Conservation (phyloP, 2,329 filamentous ascomycete species). For the Pseudogymnoascus sp. region DNA sequence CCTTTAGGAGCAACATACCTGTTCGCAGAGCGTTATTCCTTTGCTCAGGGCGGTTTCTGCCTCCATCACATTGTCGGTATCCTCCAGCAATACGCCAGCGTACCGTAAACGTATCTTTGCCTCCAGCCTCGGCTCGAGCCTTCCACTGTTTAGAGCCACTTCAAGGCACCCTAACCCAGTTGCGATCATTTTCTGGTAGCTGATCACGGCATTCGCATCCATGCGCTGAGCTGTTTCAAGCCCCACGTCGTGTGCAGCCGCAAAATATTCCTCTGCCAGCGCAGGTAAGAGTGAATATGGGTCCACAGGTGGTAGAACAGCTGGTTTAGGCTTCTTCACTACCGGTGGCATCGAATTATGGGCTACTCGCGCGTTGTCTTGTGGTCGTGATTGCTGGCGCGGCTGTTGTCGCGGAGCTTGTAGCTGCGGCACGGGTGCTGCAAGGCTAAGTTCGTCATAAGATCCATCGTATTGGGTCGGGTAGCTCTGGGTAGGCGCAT, state of each 20-base stretch:
- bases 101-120: constrained; percentile 64
- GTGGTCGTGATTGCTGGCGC: constrained; percentile 13
- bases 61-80: constrained; percentile 68
- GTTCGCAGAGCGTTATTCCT: constrained; percentile 61
- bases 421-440: not conserved
- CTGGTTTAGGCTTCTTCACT: not conserved
- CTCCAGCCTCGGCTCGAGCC: constrained; percentile 57
- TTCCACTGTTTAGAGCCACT: constrained; percentile 54
- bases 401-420: constrained; percentile 15
- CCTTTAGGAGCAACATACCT: constrained; percentile 35
- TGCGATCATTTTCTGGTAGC: constrained; percentile 65
- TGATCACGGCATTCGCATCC: constrained; percentile 44
- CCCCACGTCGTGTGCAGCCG: constrained; percentile 53
- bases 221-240: constrained; percentile 42
- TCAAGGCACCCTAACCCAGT: constrained; percentile 68
- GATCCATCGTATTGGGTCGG: constrained; percentile 9
- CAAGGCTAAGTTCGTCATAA: not conserved
- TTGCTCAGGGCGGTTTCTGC: constrained; percentile 66
- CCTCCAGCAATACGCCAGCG: constrained; percentile 60
- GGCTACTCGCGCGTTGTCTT: not conserved
- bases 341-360: not conserved
- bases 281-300: constrained; percentile 55
- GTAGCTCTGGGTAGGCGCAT: constrained; percentile 1
- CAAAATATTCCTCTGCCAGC: constrained; percentile 70
- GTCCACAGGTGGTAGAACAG: constrained; percentile 28